phyloP scores from a whole-genome alignment of 306 rosid species.

The Cucurbita pepo region DNA sequence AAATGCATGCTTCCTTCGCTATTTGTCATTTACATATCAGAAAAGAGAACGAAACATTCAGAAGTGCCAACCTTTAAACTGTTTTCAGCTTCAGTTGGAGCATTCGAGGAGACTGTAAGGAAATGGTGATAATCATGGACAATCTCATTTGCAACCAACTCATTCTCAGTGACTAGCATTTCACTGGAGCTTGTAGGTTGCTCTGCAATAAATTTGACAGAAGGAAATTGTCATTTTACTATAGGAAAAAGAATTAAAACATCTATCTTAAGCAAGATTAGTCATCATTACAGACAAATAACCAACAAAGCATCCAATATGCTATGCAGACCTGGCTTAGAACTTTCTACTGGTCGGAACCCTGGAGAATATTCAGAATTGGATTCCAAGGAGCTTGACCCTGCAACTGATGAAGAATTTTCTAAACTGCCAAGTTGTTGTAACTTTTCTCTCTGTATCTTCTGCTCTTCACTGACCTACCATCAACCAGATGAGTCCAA shows the following conservation, averaged over 20 bases:
- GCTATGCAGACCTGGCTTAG: constrained; percentile 1
- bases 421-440: constrained; percentile 54
- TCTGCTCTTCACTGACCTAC: constrained; percentile 53
- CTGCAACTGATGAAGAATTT: constrained; percentile 35
- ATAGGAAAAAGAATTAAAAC: background rate
- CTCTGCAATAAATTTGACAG: constrained; percentile 15
- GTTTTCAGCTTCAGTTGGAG: constrained; percentile 28
- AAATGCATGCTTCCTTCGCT: background rate
- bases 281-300: constrained; percentile 24
- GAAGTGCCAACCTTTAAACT: constrained; percentile 45
- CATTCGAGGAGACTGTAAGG: constrained; percentile 22
- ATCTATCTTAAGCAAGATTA: constrained; percentile 32
- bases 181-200: constrained; percentile 20
- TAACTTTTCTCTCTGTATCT: constrained; percentile 59
- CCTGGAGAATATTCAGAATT: background rate
- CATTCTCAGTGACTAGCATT: constrained; percentile 50
- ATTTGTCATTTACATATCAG: background rate
- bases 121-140: constrained; percentile 46
- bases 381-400: background rate
- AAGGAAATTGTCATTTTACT: constrained; percentile 13
- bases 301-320: constrained; percentile 8
- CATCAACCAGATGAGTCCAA: background rate
- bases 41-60: background rate
- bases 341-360: background rate
- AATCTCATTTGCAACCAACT: constrained; percentile 62